These are phyloP conservation scores for Scenedesmus sp. DNA, from an alignment of 163 green algal species.

Conservation along the genomic window DNA sequence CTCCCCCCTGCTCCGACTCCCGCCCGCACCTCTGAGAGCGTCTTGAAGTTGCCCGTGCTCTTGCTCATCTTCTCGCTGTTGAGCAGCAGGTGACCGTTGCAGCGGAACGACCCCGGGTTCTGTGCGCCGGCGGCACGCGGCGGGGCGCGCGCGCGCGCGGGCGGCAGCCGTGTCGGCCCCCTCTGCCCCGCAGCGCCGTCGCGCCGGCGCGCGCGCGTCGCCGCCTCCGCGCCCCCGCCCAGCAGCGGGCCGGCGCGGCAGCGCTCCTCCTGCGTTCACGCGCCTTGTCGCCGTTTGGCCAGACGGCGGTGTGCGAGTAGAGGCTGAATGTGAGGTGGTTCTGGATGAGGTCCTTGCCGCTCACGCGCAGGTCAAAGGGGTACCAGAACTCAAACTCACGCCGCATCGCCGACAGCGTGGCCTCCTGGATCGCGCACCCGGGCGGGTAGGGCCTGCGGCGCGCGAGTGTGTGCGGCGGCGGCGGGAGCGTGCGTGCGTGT, in stretches of 20 bases:
- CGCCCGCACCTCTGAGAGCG: constrained; percentile 78
- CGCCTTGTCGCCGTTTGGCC: constrained; percentile 53
- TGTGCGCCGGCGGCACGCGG: no score
- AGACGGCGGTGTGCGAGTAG: constrained; percentile 99
- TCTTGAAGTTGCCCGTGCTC: constrained; percentile 96
- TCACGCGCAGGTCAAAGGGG: constrained; percentile 98
- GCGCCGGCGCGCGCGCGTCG: no score
- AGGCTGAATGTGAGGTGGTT: constrained; percentile 99
- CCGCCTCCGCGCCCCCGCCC: no score
- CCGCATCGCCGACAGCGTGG: constrained; percentile 69
- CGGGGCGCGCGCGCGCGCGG: no score
- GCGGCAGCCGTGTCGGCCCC: no score
- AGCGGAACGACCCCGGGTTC: constrained; percentile 77
- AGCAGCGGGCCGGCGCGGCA: no score
- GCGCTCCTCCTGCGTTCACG: no score
- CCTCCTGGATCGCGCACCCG: constrained; percentile 63
- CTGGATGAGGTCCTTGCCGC: constrained; percentile 62
- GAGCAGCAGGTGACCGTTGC: constrained; percentile 98
- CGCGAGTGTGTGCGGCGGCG: no score
- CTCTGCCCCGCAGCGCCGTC: no score
- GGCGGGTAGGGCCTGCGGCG: constrained; percentile 59
- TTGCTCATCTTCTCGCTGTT: constrained; percentile 99
- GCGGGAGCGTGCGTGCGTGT: no score
- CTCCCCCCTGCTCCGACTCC: no score
- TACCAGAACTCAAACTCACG: constrained; percentile 99